phyloP scores from a whole-genome alignment of 306 rosid species.

The Canavalia ensiformis region DNA sequence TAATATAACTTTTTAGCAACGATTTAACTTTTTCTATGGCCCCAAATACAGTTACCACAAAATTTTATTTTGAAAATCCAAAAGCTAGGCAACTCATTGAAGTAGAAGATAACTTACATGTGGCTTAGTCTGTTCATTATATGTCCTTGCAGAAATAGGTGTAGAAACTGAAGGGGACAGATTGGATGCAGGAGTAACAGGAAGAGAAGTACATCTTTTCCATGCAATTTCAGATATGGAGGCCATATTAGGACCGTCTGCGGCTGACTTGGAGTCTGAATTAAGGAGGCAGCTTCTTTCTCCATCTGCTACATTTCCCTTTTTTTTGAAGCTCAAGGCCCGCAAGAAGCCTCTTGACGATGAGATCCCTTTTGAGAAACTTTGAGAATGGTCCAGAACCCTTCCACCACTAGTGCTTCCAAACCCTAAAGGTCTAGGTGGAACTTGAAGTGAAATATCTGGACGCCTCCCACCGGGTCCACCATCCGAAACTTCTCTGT shows the following conservation, averaged over 20 bases:
- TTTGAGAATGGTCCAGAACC: conserved; percentile 77
- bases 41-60: conserved; percentile 19
- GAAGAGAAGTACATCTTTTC: conserved; percentile 88
- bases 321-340: conserved; percentile 89
- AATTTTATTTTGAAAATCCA: conserved; percentile 26
- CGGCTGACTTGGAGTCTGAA: conserved; percentile 62
- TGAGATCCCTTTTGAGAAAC: conserved; percentile 66
- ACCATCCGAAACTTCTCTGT: conserved; percentile 57
- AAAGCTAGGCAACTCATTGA: conserved; percentile 34
- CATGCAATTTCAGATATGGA: conserved; percentile 66
- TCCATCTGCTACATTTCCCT: conserved; percentile 62
- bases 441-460: conserved; percentile 94
- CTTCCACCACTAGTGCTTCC: conserved; percentile 66
- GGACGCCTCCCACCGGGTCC: conserved; percentile 74
- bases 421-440: conserved; percentile 75
- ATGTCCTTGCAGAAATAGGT: conserved; percentile 78
- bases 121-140: conserved; percentile 65
- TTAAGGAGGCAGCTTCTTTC: conserved; percentile 88
- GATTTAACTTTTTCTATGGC: background rate
- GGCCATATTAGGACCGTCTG: conserved; percentile 65
- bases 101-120: conserved; percentile 61
- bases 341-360: conserved; percentile 73
- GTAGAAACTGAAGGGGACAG: conserved; percentile 72
- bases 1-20: conserved; percentile 5
- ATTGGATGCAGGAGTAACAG: conserved; percentile 76